Conservation (phyloP, 768 basidiomycete species). For the Podaxis sp. region DNA sequence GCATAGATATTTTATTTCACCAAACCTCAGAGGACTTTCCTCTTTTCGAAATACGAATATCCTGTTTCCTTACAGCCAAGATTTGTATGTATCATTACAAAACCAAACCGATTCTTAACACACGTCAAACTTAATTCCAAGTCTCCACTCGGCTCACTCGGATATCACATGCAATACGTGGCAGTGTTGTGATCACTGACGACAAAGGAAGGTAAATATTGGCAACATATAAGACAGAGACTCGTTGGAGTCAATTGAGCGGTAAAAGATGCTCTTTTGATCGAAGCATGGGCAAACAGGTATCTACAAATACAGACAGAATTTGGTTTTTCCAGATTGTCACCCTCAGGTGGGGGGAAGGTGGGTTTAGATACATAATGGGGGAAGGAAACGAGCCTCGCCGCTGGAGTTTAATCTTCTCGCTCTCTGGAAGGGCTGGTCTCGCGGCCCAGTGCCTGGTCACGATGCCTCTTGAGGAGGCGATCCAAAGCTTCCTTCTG, state of each 20-base stretch:
- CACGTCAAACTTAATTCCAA: neutral
- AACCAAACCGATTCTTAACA: neutral
- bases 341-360: neutral
- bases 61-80: no score
- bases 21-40: neutral
- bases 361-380: neutral
- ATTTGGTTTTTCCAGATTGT: neutral
- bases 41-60: no score
- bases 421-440: slow-evolving; percentile 27
- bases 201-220: neutral
- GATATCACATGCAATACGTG: neutral
- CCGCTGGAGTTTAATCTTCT: slow-evolving; percentile 18
- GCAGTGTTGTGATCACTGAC: neutral
- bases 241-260: neutral
- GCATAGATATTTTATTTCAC: neutral
- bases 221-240: slow-evolving; percentile 3
- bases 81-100: no score
- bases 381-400: neutral
- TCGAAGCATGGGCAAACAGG: neutral
- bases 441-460: slow-evolving; percentile 28
- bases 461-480: slow-evolving; percentile 77
- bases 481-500: slow-evolving; percentile 90
- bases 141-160: neutral
- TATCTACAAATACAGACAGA: slow-evolving; percentile 2
- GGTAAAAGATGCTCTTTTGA: neutral